Conservation (phyloP, 2,329 filamentous ascomycete species). For the Cordyceps sp. region DNA sequence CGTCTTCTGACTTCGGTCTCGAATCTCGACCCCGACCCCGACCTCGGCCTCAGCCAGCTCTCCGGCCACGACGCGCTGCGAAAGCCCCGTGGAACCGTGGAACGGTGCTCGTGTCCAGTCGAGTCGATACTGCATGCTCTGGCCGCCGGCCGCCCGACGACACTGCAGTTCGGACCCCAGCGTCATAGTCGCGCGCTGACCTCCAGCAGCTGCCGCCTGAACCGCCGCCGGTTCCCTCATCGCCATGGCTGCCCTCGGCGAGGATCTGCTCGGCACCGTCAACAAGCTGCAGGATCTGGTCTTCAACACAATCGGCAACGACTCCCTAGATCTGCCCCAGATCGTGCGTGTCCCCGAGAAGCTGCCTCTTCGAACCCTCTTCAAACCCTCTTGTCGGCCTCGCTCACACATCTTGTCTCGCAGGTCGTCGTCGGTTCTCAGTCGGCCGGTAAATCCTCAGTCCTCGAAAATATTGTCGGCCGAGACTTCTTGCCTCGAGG, state of each 20-base stretch:
- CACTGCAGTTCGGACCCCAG: too few species aligned
- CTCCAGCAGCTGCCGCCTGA: too few species aligned
- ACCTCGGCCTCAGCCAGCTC: too few species aligned
- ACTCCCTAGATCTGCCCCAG: constrained; percentile 91
- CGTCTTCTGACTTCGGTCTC: too few species aligned
- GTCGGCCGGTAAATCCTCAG: constrained; percentile 95
- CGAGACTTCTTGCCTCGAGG: constrained; percentile 93
- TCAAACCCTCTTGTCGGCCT: neutral
- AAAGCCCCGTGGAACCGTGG: too few species aligned
- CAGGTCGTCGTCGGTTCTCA: constrained; percentile 97
- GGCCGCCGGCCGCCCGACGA: too few species aligned
- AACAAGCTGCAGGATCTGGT: constrained; percentile 98
- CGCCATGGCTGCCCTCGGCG: constrained; percentile 81
- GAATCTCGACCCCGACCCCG: too few species aligned
- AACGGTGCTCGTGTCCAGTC: too few species aligned
- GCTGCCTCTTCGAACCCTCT: neutral
- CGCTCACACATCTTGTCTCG: constrained; percentile 6
- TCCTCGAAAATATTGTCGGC: constrained; percentile 96
- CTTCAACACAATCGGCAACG: constrained; percentile 99
- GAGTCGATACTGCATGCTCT: too few species aligned
- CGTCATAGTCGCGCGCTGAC: too few species aligned
- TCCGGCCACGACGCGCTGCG: too few species aligned
- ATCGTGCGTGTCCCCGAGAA: constrained; percentile 65
- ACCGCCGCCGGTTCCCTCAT: too few species aligned
- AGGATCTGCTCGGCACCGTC: constrained; percentile 87